These are phyloP conservation scores for Carex scoparia DNA, from an alignment of 176 grass and related monocot genomes.

Conservation along the genomic window DNA sequence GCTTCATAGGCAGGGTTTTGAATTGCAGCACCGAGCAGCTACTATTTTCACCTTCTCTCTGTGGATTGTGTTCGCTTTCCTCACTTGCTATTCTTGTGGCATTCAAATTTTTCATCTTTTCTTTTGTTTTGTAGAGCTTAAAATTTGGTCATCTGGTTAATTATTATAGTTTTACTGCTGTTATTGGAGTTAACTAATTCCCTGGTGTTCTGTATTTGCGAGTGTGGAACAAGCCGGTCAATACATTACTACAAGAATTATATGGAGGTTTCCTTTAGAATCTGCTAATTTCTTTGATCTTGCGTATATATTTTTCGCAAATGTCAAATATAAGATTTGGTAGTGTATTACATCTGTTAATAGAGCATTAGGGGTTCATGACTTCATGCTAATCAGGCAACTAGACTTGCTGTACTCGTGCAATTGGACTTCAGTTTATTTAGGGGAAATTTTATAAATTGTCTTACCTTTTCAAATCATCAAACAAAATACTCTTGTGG, in stretches of 20 bases:
- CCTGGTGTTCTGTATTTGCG: conserved; percentile 4
- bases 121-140: conserved; percentile 24
- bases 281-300: background rate
- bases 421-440: background rate
- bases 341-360: background rate
- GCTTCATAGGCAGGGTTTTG: conserved; percentile 20
- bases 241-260: conserved; percentile 1
- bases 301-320: background rate
- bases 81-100: background rate
- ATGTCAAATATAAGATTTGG: background rate
- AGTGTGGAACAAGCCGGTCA: background rate
- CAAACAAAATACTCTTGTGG: no score
- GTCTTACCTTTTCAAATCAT: no score
- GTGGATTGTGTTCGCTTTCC: background rate
- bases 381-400: background rate
- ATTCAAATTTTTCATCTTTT: background rate
- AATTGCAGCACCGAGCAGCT: background rate
- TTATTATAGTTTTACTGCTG: conserved; percentile 17
- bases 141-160: conserved; percentile 20
- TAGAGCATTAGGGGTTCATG: background rate
- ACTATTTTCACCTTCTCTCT: conserved; percentile 9
- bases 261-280: conserved; percentile 3
- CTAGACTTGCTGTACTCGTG: background rate
- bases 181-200: conserved; percentile 1
- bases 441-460: no score